Evolutionary conservation across 2,329 filamentous ascomycete species (phyloP), one percentile per base, ranked within the genome.

Genomic region (Sporothrix variecibatus): DNA sequence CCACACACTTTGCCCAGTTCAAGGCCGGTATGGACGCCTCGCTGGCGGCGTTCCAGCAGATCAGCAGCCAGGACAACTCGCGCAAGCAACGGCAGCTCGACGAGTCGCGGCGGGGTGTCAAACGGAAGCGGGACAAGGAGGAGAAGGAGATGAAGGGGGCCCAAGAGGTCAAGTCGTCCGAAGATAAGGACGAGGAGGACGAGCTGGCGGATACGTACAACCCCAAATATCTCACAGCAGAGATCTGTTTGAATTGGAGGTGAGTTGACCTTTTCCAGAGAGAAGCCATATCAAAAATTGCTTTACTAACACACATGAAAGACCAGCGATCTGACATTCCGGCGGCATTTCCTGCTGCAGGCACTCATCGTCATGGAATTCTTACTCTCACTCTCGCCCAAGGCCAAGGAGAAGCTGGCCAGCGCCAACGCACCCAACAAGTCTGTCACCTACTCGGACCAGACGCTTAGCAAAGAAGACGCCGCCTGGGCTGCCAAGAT

Each of bases 171-270:
- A 87, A 86, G 58, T 88, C 89, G 8, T 28, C 20, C 53, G 88
- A 89, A 8, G 38, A 11, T 58, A 72, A 56, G 23, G 86, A 88
- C 12, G 87, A 86, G 58, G 74, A 74, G 7, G 87, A 89, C 71
- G 88, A 89, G 8, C 84, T 91, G 70, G 87, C 90, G 31, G 92
- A 90, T 79, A 91, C 89, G 31, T 98, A 97, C 84, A 99, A 99
- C 79, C 95, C 97, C 1, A 99, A 98, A 81, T 99, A 99, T 81
- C 88, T 99, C 23, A 99, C n/a, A 98, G 95, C 81, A 89, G 93
- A 77, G 97, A 99, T 81, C 86, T 99, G 1, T 99, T 99, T 82
- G 94, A 97, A 79, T 89, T 99, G 64, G 96, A 99, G 88, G 93
- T 94, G 86, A n/a, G 72, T 31, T 26, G 5, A 1, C 2, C 9